phyloP scores from a whole-genome alignment of 139 green algal species.

The Trebouxia sp. region DNA sequence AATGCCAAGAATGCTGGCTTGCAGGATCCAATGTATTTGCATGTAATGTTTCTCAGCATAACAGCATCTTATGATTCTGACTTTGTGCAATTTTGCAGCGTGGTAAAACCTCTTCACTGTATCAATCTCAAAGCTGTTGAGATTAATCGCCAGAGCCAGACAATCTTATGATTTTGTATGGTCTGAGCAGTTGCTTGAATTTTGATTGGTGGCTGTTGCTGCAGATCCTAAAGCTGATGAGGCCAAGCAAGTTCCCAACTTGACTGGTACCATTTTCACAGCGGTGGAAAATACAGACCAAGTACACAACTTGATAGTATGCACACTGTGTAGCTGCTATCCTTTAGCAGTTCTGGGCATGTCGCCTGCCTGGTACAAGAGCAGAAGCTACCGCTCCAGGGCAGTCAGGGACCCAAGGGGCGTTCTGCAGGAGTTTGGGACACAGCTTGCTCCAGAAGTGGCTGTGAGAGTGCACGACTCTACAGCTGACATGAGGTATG shows the following conservation, averaged over 20 bases:
- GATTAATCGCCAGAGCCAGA: too few relatives aligned
- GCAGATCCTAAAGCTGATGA: background rate
- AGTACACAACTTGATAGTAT: slow-evolving; percentile 61
- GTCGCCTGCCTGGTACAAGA: slow-evolving; percentile 39
- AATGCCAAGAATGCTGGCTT: too few relatives aligned
- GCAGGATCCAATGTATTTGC: too few relatives aligned
- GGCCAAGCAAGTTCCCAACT: background rate
- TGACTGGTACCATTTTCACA: slow-evolving; percentile 37
- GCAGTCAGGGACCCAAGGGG: slow-evolving; percentile 41
- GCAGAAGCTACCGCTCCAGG: slow-evolving; percentile 43
- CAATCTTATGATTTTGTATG: too few relatives aligned
- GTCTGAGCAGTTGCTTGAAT: too few relatives aligned
- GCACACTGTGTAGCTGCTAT: slow-evolving; percentile 60
- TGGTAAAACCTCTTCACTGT: too few relatives aligned
- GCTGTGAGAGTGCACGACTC: slow-evolving; percentile 46
- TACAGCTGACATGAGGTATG: slow-evolving; percentile 45
- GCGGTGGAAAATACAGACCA: slow-evolving; percentile 54
- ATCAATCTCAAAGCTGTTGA: too few relatives aligned
- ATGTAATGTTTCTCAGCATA: too few relatives aligned
- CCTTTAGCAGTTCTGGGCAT: slow-evolving; percentile 44
- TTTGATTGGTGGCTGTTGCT: background rate
- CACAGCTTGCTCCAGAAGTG: slow-evolving; percentile 31
- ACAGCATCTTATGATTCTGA: too few relatives aligned
- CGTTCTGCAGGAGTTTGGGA: slow-evolving; percentile 56
- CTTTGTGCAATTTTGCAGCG: too few relatives aligned